Percentiles rank a stretch among this genome's conserved stretches.
These are phyloP conservation scores for Pseudotsuga menziesii DNA, from an alignment of 75 land plant species.

Conservation along the genomic window DNA sequence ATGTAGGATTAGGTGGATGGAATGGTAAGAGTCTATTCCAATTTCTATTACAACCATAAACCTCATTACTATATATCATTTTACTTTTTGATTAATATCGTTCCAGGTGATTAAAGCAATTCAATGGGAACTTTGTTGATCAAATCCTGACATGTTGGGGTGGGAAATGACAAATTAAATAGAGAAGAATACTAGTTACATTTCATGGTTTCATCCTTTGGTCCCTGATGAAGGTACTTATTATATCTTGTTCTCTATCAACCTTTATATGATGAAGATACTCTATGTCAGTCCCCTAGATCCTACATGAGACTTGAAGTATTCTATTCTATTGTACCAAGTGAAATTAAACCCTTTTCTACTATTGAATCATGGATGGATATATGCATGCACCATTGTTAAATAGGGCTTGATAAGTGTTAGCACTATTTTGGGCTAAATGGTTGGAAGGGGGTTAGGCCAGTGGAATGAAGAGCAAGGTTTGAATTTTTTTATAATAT, in stretches of 20 bases:
- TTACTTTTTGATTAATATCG: not conserved
- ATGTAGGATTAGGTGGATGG: conserved; percentile 47
- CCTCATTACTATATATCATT: not conserved
- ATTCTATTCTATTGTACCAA: not conserved
- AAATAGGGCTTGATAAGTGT: no score
- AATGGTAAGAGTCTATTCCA: conserved; percentile 22
- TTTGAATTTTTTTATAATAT: no score
- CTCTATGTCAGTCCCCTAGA: no score
- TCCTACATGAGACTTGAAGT: no score
- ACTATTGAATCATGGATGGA: not conserved
- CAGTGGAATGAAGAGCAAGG: no score
- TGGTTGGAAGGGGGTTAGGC: no score
- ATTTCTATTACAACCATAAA: not conserved
- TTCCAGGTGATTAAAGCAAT: not conserved
- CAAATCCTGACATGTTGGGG: conserved; percentile 95
- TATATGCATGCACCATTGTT: conserved; percentile 67
- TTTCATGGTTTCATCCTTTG: conserved; percentile 90
- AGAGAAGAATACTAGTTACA: conserved; percentile 68
- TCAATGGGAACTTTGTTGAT: not conserved
- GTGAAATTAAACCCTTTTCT: not conserved
- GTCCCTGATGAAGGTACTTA: conserved; percentile 67
- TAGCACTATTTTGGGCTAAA: no score
- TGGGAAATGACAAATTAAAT: conserved; percentile 87
- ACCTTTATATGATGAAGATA: not conserved
- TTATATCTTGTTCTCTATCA: not conserved